Evolutionary conservation across 768 basidiomycete genomes (phyloP).

Genomic region (Crucibulum laeve): DNA sequence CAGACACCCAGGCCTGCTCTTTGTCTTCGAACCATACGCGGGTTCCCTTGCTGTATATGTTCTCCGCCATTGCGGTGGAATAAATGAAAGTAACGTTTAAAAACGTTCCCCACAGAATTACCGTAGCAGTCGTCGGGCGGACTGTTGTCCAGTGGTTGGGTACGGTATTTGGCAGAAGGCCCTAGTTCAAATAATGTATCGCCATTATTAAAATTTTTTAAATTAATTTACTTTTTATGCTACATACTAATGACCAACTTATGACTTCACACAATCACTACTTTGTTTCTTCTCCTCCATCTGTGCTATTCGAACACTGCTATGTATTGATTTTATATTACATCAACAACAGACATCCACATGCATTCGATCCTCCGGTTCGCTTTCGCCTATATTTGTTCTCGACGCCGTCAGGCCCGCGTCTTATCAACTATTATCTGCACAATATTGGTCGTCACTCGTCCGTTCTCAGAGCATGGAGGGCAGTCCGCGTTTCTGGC

Average conservation of each 20-base stretch:
- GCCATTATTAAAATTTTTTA: too few relatives aligned
- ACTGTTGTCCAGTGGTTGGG: constrained; percentile 2
- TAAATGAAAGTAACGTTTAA: constrained; percentile 9
- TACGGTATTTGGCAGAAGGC: too few relatives aligned
- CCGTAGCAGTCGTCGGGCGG: constrained; percentile 3
- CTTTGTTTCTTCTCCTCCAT: too few relatives aligned
- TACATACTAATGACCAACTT: too few relatives aligned
- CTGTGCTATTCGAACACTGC: too few relatives aligned
- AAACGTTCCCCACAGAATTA: constrained; percentile 24
- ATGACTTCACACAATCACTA: too few relatives aligned
- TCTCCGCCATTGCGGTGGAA: constrained; percentile 67
- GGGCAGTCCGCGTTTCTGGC: constrained; percentile 33
- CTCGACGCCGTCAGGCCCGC: constrained; percentile 30
- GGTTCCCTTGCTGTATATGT: constrained; percentile 88
- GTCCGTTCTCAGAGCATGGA: constrained; percentile 33
- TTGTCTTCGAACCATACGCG: constrained; percentile 93
- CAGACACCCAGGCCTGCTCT: constrained; percentile 92
- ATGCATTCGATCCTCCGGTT: neutral
- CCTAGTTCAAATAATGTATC: too few relatives aligned
- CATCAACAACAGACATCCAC: too few relatives aligned
- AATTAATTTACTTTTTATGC: too few relatives aligned
- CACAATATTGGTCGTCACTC: constrained; percentile 29
- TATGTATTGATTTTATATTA: too few relatives aligned
- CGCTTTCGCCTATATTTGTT: constrained; percentile 4
- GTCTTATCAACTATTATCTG: constrained; percentile 42